Evolutionary conservation across 805 yeast species (phyloP), one percentile per base, ranked within the genome.

Genomic region (Nakazawaea pomicola): DNA sequence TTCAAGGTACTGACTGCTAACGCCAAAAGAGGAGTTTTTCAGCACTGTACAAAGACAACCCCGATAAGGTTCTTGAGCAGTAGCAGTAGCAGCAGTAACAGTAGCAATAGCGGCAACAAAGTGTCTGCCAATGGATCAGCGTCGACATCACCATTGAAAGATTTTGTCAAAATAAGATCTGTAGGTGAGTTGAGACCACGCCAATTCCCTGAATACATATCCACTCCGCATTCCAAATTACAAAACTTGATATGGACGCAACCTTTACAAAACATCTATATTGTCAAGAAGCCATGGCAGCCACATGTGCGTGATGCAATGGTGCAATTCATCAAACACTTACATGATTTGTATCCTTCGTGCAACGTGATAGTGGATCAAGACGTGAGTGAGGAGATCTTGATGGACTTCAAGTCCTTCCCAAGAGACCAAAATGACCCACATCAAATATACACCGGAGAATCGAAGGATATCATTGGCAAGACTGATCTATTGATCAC

Each of bases 211-310:
- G 76, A 75, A 32, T 80, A 70, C 53, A 69, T 72, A 29, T 62
- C 69, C 2, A 63, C 76, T 10, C 70, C 82, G 6, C 74, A 75
- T 48, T 77, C 85, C 7, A 80, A 80, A 51, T 67, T 83, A 35
- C 78, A 76, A 49, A 69, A 75, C 20, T 55, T 89, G 33, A 61
- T 75, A 10, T 88, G 96, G 96, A 68, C 73, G n/a, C 57, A 63
- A 12, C 84, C 87, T 1, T 72, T 87, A 9, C 76, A 78, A 45
- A 91, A 90, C 56, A 76, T 91, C 8, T 72, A 83, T 41, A 67
- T 91, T 14, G 86, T 87, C 23, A 90, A 89, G 61, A 91, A 91
- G 56, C 96, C 96, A 1, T 78, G 85, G 80, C 76, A 86, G 38
- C 58, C 63, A 2, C 62, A 65, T 7, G 95, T 87, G 3, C 67